Evolutionary conservation across 1,284 basidiomycete genomes (phyloP).

Genomic region (Ceratobasidium papillatum): DNA sequence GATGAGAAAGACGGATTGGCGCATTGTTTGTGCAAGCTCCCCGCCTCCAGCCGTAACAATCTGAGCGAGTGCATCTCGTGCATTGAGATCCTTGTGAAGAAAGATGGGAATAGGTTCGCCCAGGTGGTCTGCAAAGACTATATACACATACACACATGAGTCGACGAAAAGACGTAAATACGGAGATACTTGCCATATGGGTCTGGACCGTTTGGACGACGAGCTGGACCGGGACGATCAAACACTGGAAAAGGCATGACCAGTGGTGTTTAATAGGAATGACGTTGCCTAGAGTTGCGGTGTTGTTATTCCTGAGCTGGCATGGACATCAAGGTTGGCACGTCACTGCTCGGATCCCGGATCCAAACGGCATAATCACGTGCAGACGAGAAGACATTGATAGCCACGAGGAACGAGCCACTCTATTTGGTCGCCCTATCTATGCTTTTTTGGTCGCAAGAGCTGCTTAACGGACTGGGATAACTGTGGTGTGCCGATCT

Average conservation of each 20-base stretch:
- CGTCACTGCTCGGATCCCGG: background rate
- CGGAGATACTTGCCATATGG: background rate
- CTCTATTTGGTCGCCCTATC: no score
- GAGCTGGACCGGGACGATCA: conserved; percentile 1
- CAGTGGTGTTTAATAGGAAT: background rate
- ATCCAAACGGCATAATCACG: conserved; percentile 16
- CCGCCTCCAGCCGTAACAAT: conserved; percentile 20
- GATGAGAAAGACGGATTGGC: conserved; percentile 30
- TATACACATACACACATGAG: background rate
- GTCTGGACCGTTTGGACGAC: conserved; percentile 1
- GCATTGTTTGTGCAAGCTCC: conserved; percentile 19
- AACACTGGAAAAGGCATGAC: conserved; percentile 35
- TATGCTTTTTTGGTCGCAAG: no score
- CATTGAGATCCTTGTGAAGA: conserved; percentile 22
- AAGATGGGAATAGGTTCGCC: conserved; percentile 25
- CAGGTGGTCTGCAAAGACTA: conserved; percentile 24
- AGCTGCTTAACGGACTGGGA: no score
- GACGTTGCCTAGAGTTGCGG: background rate
- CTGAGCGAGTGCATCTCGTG: conserved; percentile 22
- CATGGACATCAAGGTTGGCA: background rate
- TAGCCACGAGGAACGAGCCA: no score
- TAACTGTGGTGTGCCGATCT: no score
- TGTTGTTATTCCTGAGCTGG: conserved; percentile 1
- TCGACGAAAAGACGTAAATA: background rate
- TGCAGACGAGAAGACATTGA: no score